Evolutionary conservation across 306 rosid genomes (phyloP), one percentile per base, ranked within the genome.

Genomic region (Lupinus albus): DNA sequence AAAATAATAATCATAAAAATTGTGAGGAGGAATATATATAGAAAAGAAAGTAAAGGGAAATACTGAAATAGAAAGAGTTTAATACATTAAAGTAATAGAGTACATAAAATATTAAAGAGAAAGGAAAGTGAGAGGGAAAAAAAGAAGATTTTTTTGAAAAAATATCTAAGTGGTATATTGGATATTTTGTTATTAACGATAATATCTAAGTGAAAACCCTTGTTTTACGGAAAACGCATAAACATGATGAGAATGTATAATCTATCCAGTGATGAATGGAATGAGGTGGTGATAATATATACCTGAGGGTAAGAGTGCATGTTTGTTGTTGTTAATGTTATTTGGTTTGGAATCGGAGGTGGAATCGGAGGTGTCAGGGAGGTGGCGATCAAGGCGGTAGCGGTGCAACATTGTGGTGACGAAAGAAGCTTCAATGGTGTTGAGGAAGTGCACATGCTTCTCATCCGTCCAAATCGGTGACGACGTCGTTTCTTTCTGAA

Each of bases 351-450:
- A 85, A 80, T 91, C 97, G 33, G 71, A 66, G 63, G 95, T 91
- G 11, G 92, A 86, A 11, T 88, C 97, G 4, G 91, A 80, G 38
- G 82, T 62, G 72, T 86, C 92, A 10, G 92, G 87, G 53, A 83
- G 20, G 67, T 47, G 47, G 20, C 92, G 97, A 63, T 87, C 84
- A 36, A 87, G 88, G 62, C 80, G 86, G 51, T 71, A 77, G 21
- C 57, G 80, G 48, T 69, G 66, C 11, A 88, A 38, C 90, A 91
- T 88, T 76, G 89, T 51, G 18, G 76, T 81, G 57, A 91, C 92
- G 51, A 91, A 91, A 28, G 92, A 88, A 13, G 88, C 81, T 80
- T 91, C 97, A 69, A 91, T 81, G 77, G 77, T 57, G 77, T 77
- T 86, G 20, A 91, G 80, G 84, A 74, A 91, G 47, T 50, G 71